Evolutionary conservation across 179 eudicot species (phyloP), one percentile per base, ranked within the genome.

Genomic region (Sideroxylon spinosum): DNA sequence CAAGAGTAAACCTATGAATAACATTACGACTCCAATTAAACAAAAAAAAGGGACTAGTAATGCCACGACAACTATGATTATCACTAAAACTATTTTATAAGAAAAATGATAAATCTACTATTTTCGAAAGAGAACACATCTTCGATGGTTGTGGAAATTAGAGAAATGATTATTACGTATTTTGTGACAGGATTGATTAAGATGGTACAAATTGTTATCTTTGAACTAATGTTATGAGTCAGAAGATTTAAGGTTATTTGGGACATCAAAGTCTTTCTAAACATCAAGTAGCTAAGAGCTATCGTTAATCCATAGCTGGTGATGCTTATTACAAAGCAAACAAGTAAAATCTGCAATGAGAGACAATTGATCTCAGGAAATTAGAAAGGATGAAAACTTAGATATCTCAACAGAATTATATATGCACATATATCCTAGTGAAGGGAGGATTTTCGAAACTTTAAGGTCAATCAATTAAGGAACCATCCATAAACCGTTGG

Each of bases 231-330:
- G 16, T 64, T 75, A 3, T 49, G 68, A 0, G 79, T 75, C 0
- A 89, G 90, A 52, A 89, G 88, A 79, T 89, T 89, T 77, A 88
- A 50, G 10, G 90, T 86, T 50, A 89, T 78, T 77, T 87, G 89
- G 0, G 90, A 86, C 74, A 78, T 79, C 26, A 86, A 23, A 63
- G 79, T 76, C 57, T 80, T 73, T 63, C 87, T 89, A 50, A 64
- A 89, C 89, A 87, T 89, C 12, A 82, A 52, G 80, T 87, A 89
- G 50, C 90, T 90, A 2, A 84, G 0, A 32, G 83, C 68, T 13
- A 85, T 87, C 88, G 86, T 86, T 37, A 87, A 78, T 77, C 88
- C 92, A 73, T 89, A 89, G 78, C 61, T 82, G 23, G 87, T 50
- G 1, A 86, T 82, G 85, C 86, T 87, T 16, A 85, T 28, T 19